Evolutionary conservation across 345 rosid genomes (phyloP), one percentile per base, ranked within the genome.

Genomic region (Sisymbrium irio): DNA sequence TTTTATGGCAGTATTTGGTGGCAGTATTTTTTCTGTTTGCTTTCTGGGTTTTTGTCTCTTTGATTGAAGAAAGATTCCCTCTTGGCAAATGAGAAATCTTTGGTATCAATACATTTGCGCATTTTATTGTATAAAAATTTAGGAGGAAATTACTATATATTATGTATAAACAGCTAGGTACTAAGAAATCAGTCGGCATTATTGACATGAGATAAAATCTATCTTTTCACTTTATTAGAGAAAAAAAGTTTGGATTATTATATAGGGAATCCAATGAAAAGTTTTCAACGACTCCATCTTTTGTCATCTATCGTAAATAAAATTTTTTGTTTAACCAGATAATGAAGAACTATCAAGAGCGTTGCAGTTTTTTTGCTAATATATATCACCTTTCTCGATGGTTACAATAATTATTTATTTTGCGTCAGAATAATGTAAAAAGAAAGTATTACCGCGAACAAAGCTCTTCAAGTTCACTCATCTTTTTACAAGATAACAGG

Each of bases 31-130:
- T 46, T 61, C 62, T 73, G 63, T 76, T 71, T 71, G 78, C 74
- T 81, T 74, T 82, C 75, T 68, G 72, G 59, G 73, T 56, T 70
- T 64, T 77, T 84, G 73, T 82, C 72, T 71, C 69, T 75, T 71
- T 79, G 76, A 78, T 66, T 73, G 81, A 50, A 81, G 77, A 83
- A 82, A 85, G 88, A 86, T 82, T 85, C 88, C 85, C 83, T 66
- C 65, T 84, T 69, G 37, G 74, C 77, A 75, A 76, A 57, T 78
- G 77, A 65, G 49, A 72, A 63, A 64, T 71, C 33, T 47, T 45
- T 56, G 28, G 25, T 14, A 54, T 69, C 57, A 42, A 69, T 18
- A 27, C 35, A 44, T 36, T 9, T 76, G 18, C 17, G 58, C 61
- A 67, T 47, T 66, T 66, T 66, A 19, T 40, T 65, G 28, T 17